Evolutionary conservation across 2,329 filamentous ascomycete species (phyloP), one percentile per base, ranked within the genome.

Genomic region (Coniochaeta sp.): DNA sequence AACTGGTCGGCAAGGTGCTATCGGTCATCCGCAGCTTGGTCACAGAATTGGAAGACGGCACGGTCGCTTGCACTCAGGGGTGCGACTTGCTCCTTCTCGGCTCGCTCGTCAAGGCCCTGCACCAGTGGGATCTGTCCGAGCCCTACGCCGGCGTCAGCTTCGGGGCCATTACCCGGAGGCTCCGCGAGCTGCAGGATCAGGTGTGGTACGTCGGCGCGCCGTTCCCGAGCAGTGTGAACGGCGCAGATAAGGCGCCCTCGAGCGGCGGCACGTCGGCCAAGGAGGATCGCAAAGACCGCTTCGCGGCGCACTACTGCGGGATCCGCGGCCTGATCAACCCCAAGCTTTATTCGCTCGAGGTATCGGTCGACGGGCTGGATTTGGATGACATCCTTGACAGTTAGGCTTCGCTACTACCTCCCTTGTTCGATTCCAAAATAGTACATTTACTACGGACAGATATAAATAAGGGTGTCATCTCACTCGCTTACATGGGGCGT

Each of bases 11-110:
- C 1, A 36, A 63, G 19, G 61, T 59, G 4, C 34, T 63, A 5
- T 61, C 62, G 1, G 47, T 60, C 4, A 52, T 63, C 8, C 47
- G 62, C 36, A 50, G 57, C 32, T 44, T 55, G 19, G 7, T 62
- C 44, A 55, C 44, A 12, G 47, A 55, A 1, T 28, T 63, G 19
- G 34, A 58, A 16, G 61, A 61, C 22, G 55, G 59, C n/a, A 40
- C 59, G 19, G 47, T 54, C 19, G 22, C 60, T 1, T 62, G 62
- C 17, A 19, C 59, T 16, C 52, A 55, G 7, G 62, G 62, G 2
- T 62, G 62, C 32, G 60, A 62, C 19, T 54, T 59, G 26, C 55
- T 63, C 38, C n/a, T 63, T 14, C 54, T 55, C 54, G 54, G 54
- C 12, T 12, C 54, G 22, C 30, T 55, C 22, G 32, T 55, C 32